Evolutionary conservation across 345 rosid species (phyloP), one percentile per base, ranked within the genome.

Genomic region (Aquilaria malaccensis): DNA sequence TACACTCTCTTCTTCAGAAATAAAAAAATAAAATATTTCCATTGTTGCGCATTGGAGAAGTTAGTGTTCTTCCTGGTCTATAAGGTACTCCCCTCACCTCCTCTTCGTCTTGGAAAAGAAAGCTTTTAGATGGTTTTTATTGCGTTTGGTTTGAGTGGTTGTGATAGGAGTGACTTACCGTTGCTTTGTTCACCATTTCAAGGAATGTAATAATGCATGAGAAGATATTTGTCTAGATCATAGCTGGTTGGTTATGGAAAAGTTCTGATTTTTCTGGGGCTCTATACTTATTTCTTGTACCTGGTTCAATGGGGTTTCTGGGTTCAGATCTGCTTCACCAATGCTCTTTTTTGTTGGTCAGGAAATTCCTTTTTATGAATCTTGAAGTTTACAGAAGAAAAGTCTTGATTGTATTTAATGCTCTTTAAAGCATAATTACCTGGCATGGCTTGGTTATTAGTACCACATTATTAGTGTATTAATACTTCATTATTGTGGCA

Each of bases 71-170:
- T 50, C 33, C 57, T 11, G 50, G 37, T 30, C 37, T 33, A 52
- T 51, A 30, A 58, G 65, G 68, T 67, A 30, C 65, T 2, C 45
- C 6, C 55, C 9, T 29, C 30, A 0, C 53, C 37, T 56, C 22
- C 48, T 22, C 45, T 30, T 30, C 7, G 10, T 13, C 9, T 56
- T 45, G 13, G 41, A 15, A 30, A 43, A 45, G 66, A 31, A 30
- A 60, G 12, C 7, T 11, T 29, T 13, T 14, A 14, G 14, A 30
- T 63, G 55, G 5, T 55, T 29, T 67, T 61, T 55, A 30, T 60
- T 50, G 59, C 49, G 56, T 76, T 72, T 69, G 57, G 82, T 71
- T 74, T 55, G 59, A 50, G 79, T 67, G 51, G 87, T 51, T 71
- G 84, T 67, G 52, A 84, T 51, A 67, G 84, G 56, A 58, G 77